Base-by-base conservation (phyloP, 129 eudicot species). In the Artemisia argyi region DNA sequence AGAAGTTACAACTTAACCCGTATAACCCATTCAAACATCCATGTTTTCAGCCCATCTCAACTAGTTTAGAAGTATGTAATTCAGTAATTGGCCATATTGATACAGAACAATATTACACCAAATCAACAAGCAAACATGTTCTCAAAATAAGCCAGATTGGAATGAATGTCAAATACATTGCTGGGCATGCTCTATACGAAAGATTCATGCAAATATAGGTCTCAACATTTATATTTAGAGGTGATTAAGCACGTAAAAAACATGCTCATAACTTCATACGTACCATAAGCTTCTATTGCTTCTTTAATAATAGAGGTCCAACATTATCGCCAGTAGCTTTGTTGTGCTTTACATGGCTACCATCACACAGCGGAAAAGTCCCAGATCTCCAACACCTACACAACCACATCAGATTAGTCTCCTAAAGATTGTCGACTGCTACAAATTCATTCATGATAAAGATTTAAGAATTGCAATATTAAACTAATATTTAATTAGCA, bases 301-400 rank as follows among this genome's bases (percentile, higher is more conserved):
- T 93, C 83, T 93, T 93, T 51, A 93, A 73, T 28, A 93, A 82
- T 68, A 93, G 81, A 76, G 98, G 98, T 24, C 98, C 98, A 53
- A 93, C 98, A 56, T 94, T 94, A 82, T 94, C 98, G 46, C 96
- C 98, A 1, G 96, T 88, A 39, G 90, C 98, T 81, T 94, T 94
- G 76, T 90, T 94, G 88, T 94, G 98, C 88, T 94, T 94, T 76
- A 86, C 86, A 84, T 94, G 98, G 42, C 83, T 71, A 52, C 97
- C 98, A 75, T 94, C 98, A 68, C 98, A 94, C 56, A 94, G 79
- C 0, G 98, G 98, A 66, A 94, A 94, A 3, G 96, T 90, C 74
- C 90, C 92, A 7, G 98, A 94, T 75, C 98, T 90, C 98, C 98
- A 94, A 73, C 97, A 94, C 91, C 98, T 93, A 69, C 78, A 83